phyloP scores from a whole-genome alignment of 1,139 yeast genomes.

The Magnusiomyces tetraspermus region DNA sequence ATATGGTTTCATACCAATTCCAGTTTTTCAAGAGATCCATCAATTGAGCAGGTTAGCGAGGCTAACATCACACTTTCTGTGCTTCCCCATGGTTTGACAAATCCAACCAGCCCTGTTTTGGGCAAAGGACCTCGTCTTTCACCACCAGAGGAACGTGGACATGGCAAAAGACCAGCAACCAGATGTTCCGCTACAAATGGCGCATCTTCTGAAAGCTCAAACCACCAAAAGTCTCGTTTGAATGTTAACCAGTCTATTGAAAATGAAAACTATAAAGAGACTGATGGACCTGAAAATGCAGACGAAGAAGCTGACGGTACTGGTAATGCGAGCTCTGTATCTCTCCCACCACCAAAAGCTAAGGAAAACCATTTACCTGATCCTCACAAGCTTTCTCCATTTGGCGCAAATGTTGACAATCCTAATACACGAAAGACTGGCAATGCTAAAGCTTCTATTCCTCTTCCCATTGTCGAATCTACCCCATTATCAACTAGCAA shows the following conservation, averaged over 20 bases:
- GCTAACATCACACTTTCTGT: background rate
- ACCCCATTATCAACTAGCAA: background rate
- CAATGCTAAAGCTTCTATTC: background rate
- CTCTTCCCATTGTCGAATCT: background rate
- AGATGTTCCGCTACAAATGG: background rate
- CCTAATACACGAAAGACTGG: background rate
- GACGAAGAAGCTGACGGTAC: background rate
- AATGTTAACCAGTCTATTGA: background rate
- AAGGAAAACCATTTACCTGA: background rate
- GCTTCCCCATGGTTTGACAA: background rate
- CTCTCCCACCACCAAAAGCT: slow-evolving; percentile 2
- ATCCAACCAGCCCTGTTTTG: background rate
- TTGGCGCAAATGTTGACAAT: background rate
- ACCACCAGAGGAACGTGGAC: background rate
- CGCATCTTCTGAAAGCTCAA: background rate
- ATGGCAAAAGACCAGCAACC: background rate
- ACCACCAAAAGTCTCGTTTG: background rate
- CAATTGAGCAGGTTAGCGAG: background rate
- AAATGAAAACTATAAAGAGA: background rate
- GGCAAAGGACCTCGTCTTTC: background rate
- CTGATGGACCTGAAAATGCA: background rate
- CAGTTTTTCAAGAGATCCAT: background rate
- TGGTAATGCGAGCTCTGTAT: background rate
- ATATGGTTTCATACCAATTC: background rate
- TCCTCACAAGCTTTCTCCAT: background rate